A percentile compares a stretch with the other conserved stretches of the same genome.
These are phyloP conservation scores for Scheffersomyces amazonensis DNA, from an alignment of 805 yeast species.

Conservation along the genomic window DNA sequence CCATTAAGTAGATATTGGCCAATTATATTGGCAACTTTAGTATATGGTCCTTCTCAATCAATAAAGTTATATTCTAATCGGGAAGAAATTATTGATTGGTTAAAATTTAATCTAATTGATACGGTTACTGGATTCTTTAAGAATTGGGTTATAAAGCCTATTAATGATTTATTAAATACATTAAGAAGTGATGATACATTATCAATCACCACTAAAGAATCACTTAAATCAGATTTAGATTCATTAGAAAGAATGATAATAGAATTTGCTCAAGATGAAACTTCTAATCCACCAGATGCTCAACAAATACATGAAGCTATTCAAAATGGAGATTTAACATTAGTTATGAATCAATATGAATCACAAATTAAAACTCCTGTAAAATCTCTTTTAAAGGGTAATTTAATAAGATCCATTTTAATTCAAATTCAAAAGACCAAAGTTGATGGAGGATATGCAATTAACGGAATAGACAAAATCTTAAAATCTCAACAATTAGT, in stretches of 20 bases:
- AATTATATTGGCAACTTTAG: constrained; percentile 30
- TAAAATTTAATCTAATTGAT: constrained; percentile 56
- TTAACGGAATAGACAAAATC: constrained; percentile 85
- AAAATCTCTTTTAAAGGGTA: constrained; percentile 61
- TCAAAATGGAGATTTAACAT: constrained; percentile 72
- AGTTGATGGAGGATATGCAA: constrained; percentile 90
- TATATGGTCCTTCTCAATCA: constrained; percentile 55
- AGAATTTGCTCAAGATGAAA: constrained; percentile 48
- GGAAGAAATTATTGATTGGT: constrained; percentile 53
- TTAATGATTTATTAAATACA: constrained; percentile 67
- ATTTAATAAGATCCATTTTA: constrained; percentile 69
- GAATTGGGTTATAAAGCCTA: constrained; percentile 84
- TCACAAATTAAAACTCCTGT: constrained; percentile 69
- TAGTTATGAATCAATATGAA: constrained; percentile 80
- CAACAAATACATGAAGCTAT: constrained; percentile 46
- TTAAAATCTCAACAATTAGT: constrained; percentile 89
- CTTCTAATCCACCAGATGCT: constrained; percentile 13
- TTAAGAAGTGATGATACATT: constrained; percentile 76
- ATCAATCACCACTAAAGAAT: constrained; percentile 75
- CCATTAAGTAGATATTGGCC: constrained; percentile 67
- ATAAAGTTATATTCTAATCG: constrained; percentile 48
- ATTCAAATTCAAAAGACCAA: constrained; percentile 95
- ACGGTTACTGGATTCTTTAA: constrained; percentile 63
- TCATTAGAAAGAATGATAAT: constrained; percentile 86
- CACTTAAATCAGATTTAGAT: constrained; percentile 72